A percentile compares a stretch with the other conserved stretches of the same genome.
phyloP scores from a whole-genome alignment of 2,329 filamentous ascomycete genomes.

The Aspergillus ibericus region DNA sequence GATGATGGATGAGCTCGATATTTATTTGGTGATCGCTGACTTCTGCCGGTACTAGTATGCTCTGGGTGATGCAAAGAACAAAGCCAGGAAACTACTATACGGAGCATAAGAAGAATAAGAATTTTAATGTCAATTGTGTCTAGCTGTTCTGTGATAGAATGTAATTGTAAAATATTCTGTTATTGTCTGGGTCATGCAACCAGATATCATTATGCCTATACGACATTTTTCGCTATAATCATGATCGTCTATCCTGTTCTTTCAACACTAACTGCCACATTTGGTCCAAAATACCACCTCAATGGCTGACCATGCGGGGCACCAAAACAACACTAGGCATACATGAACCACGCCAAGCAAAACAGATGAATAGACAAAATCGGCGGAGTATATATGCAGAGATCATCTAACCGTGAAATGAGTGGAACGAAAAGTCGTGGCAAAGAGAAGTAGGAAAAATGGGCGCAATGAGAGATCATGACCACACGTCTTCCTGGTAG shows the following conservation, averaged over 20 bases:
- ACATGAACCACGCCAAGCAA: constrained; percentile 23
- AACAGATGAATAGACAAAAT: constrained; percentile 18
- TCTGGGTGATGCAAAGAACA: too few relatives aligned
- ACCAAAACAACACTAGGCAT: constrained; percentile 17
- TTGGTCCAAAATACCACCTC: constrained; percentile 7
- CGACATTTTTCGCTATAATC: not conserved
- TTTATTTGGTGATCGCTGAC: too few relatives aligned
- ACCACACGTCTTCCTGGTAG: constrained; percentile 84
- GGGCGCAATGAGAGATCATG: constrained; percentile 41
- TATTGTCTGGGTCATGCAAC: not conserved
- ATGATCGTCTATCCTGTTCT: constrained; percentile 5
- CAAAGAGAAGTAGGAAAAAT: constrained; percentile 15
- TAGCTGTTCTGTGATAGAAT: not conserved
- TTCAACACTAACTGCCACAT: not conserved
- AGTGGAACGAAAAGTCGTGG: constrained; percentile 21
- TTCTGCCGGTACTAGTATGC: too few relatives aligned
- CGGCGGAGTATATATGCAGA: constrained; percentile 27
- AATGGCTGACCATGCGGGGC: constrained; percentile 7
- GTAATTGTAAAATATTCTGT: not conserved
- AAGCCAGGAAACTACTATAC: too few relatives aligned
- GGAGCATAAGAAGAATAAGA: too few relatives aligned
- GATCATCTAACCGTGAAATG: constrained; percentile 29
- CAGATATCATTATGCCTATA: not conserved
- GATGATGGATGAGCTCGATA: too few relatives aligned
- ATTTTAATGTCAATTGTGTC: too few relatives aligned